phyloP scores from a whole-genome alignment of 352 stramenopile species.

The Pythium apleroticum region DNA sequence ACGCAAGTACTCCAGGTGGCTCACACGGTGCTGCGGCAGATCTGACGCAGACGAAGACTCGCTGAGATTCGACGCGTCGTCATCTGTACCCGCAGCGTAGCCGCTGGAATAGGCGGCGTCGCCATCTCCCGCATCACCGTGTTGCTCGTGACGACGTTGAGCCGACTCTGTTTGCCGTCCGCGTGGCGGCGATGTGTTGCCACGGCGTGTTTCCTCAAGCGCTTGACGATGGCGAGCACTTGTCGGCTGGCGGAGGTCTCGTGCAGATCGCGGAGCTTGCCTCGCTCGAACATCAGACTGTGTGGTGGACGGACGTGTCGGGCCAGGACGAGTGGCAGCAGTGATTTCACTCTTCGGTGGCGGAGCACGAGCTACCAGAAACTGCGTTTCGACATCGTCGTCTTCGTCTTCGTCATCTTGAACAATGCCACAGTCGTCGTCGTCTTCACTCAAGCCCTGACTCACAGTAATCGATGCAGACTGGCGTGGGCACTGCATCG shows the following conservation, averaged over 20 bases:
- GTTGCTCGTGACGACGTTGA: not conserved
- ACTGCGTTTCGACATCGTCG: constrained; percentile 10
- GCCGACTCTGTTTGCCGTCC: not conserved
- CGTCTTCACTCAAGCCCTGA: constrained; percentile 25
- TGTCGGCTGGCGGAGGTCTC: not conserved
- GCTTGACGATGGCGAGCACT: not conserved
- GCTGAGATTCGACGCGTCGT: constrained; percentile 12
- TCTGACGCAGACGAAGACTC: constrained; percentile 24
- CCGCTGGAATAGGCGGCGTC: constrained; percentile 11
- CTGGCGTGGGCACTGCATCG: not conserved
- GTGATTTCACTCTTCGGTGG: not conserved
- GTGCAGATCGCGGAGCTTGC: not conserved
- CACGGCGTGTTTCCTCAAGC: not conserved
- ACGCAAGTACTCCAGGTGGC: constrained; percentile 71
- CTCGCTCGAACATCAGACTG: not conserved
- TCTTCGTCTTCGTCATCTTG: constrained; percentile 40
- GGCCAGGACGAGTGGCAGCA: not conserved
- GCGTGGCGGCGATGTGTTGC: not conserved
- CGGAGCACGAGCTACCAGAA: not conserved
- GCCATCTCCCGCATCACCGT: not conserved
- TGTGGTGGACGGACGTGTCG: not conserved
- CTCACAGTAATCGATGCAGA: not conserved
- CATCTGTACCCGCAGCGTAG: constrained; percentile 33
- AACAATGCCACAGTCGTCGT: constrained; percentile 43
- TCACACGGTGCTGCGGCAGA: constrained; percentile 50